phyloP scores from a whole-genome alignment of 2,329 filamentous ascomycete species.

The Colletotrichum coccodes region DNA sequence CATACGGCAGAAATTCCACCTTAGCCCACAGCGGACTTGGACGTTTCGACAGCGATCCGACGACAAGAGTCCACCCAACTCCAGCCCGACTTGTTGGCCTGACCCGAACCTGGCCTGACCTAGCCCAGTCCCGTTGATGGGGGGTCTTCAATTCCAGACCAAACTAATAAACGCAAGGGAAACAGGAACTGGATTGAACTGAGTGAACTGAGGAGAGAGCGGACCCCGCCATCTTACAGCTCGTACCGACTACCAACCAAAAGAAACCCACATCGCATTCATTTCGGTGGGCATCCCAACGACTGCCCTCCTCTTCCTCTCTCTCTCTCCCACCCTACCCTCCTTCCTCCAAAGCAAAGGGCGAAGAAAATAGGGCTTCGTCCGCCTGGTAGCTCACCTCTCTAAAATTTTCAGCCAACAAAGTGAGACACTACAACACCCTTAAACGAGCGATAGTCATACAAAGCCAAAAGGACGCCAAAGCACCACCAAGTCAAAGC shows the following conservation, averaged over 20 bases:
- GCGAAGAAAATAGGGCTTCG: slow-evolving; percentile 6
- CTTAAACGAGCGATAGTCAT: slow-evolving; percentile 4
- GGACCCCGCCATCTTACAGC: slow-evolving; percentile 25
- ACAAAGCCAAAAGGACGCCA: slow-evolving; percentile 17
- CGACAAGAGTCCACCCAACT: slow-evolving; percentile 22
- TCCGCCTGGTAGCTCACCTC: neutral
- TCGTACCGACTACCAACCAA: slow-evolving; percentile 9
- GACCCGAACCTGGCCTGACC: slow-evolving; percentile 18
- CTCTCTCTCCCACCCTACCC: slow-evolving; percentile 28
- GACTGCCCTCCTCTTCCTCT: slow-evolving; percentile 31
- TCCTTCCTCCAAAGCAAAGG: neutral
- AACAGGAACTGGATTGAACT: slow-evolving; percentile 6
- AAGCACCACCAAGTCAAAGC: slow-evolving; percentile 22
- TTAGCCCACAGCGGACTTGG: slow-evolving; percentile 15
- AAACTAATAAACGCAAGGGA: neutral
- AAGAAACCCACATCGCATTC: slow-evolving; percentile 20
- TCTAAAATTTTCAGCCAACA: slow-evolving; percentile 26
- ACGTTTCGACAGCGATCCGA: slow-evolving; percentile 29
- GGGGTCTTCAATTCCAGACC: neutral
- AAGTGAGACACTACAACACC: slow-evolving; percentile 27
- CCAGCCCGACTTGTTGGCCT: slow-evolving; percentile 10
- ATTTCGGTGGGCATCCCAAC: slow-evolving; percentile 24
- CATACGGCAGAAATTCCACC: slow-evolving; percentile 21
- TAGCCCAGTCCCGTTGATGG: slow-evolving; percentile 4
- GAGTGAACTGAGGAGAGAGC: slow-evolving; percentile 1